phyloP scores from a whole-genome alignment of 2,329 filamentous ascomycete genomes.

The Colletotrichum theobromicola region DNA sequence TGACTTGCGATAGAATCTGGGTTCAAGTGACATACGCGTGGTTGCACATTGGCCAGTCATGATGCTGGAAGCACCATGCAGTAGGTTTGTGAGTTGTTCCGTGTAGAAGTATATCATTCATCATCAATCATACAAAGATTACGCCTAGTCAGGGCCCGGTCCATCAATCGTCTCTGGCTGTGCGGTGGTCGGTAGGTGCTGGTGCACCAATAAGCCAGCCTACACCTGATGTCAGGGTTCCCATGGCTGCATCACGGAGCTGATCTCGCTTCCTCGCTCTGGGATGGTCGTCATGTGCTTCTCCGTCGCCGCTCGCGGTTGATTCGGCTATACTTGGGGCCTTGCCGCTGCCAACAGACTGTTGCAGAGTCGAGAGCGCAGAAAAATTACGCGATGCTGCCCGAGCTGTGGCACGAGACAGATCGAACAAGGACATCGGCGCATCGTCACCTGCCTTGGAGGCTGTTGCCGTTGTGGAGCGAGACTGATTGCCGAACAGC shows the following conservation, averaged over 20 bases:
- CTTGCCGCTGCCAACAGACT: conserved; percentile 36
- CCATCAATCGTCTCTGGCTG: conserved; percentile 28
- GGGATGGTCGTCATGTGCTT: conserved; percentile 31
- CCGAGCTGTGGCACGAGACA: conserved; percentile 65
- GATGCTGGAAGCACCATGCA: background rate
- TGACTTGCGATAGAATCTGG: background rate
- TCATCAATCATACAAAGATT: background rate
- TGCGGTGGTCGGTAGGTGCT: conserved; percentile 42
- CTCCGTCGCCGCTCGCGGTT: conserved; percentile 14
- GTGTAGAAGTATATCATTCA: background rate
- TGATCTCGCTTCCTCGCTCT: conserved; percentile 75
- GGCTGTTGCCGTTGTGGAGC: conserved; percentile 34
- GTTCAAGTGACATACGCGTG: background rate
- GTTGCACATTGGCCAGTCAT: background rate
- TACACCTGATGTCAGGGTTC: conserved; percentile 70
- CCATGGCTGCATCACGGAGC: conserved; percentile 68
- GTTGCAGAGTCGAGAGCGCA: conserved; percentile 57
- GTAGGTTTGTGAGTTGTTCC: background rate
- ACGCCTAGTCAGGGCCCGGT: background rate
- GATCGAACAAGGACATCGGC: conserved; percentile 69
- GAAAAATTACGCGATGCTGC: conserved; percentile 64
- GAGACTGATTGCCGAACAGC: conserved; percentile 21
- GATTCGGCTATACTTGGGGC: background rate
- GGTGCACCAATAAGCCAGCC: conserved; percentile 71
- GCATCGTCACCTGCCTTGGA: conserved; percentile 58